Evolutionary conservation across 768 basidiomycete genomes (phyloP).

Genomic region (Suillus cothurnatus): DNA sequence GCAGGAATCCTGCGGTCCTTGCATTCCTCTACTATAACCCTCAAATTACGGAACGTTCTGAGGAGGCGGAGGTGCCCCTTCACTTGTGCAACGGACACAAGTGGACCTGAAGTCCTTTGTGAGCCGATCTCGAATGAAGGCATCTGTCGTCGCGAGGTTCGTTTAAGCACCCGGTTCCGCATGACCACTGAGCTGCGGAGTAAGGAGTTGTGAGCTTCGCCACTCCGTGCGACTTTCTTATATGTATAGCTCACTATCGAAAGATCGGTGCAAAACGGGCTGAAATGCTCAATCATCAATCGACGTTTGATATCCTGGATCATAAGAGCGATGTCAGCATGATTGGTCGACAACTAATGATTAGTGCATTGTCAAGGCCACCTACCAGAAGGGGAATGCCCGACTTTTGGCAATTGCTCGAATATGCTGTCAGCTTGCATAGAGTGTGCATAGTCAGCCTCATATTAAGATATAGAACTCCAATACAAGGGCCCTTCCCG

Average conservation of each 20-base stretch:
- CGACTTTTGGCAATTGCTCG: neutral
- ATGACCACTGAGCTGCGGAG: neutral
- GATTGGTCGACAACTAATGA: neutral
- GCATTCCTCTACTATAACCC: conserved; percentile 29
- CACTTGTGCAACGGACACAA: conserved; percentile 35
- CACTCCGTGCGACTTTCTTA: neutral
- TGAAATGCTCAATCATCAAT: neutral
- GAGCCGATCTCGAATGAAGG: conserved; percentile 24
- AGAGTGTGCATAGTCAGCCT: neutral
- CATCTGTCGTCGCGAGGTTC: neutral
- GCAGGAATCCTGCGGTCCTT: conserved; percentile 30
- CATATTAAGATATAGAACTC: neutral
- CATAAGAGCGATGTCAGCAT: neutral
- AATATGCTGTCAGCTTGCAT: neutral
- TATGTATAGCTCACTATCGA: neutral
- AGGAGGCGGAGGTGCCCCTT: conserved; percentile 38
- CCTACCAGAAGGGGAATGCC: neutral
- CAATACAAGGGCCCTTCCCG: neutral
- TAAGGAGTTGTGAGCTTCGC: neutral
- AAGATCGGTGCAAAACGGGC: neutral
- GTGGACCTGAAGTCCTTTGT: conserved; percentile 21
- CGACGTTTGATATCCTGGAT: neutral
- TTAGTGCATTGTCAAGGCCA: neutral
- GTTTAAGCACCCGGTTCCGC: neutral
- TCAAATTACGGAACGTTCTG: conserved; percentile 33